A percentile compares a stretch with the other conserved stretches of the same genome.
Conservation (phyloP, 768 basidiomycete species). For the Lentinula guzmanii region DNA sequence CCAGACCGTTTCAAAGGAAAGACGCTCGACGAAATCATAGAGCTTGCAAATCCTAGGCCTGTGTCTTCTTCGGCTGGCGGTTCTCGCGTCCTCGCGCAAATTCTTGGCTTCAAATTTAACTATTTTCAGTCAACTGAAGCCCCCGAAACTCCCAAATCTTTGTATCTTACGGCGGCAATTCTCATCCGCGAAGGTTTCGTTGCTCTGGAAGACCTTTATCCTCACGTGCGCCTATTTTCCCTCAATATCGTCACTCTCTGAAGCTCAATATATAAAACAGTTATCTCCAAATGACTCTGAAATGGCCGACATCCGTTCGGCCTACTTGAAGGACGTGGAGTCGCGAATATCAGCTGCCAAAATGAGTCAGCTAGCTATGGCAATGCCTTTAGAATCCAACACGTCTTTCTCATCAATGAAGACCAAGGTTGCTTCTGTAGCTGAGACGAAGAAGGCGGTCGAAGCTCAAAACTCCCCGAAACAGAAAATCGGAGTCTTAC, state of each 20-base stretch:
- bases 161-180: constrained; percentile 80
- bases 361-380: constrained; percentile 75
- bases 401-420: constrained; percentile 25
- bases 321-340: constrained; percentile 59
- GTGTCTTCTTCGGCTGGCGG: constrained; percentile 20
- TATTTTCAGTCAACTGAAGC: constrained; percentile 72
- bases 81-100: constrained; percentile 74
- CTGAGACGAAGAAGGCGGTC: constrained; percentile 22
- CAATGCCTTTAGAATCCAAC: constrained; percentile 67
- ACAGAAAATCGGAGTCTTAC: constrained; percentile 76
- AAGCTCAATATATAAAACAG: constrained; percentile 28
- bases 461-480: constrained; percentile 44
- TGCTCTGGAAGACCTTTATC: constrained; percentile 80
- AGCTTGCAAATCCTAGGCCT: constrained; percentile 40
- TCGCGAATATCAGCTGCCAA: constrained; percentile 64
- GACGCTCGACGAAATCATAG: constrained; percentile 60
- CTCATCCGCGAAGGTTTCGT: constrained; percentile 89
- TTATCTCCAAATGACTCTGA: constrained; percentile 70
- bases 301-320: constrained; percentile 62
- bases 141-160: constrained; percentile 58
- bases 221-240: constrained; percentile 62
- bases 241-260: background rate
- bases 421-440: constrained; percentile 26
- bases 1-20: constrained; percentile 48
- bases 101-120: constrained; percentile 96